Percentiles rank a stretch among this genome's conserved stretches.
Evolutionary conservation across 257 asterid genomes (phyloP).

Genomic region (Primulina eburnea): DNA sequence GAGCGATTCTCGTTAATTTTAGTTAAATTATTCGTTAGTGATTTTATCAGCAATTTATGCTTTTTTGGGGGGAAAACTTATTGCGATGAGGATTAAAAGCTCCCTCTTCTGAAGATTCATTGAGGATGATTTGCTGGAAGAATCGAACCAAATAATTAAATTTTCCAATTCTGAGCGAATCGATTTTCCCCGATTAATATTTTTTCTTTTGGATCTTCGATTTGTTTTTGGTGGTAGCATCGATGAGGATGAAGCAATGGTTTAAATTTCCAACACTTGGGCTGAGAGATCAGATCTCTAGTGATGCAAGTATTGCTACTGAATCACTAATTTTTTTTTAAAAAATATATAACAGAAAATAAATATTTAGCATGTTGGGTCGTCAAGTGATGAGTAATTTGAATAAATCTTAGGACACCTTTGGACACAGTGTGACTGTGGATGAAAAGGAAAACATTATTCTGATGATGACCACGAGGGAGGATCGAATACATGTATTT

Average conservation of each 20-base stretch:
- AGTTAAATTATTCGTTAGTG: not conserved
- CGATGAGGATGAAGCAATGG: constrained; percentile 52
- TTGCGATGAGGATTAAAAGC: constrained; percentile 74
- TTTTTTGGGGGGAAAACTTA: constrained; percentile 5
- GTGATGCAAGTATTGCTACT: constrained; percentile 48
- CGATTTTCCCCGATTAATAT: not conserved
- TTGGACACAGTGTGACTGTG: constrained; percentile 42
- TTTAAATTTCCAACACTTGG: constrained; percentile 59
- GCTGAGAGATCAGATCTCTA: constrained; percentile 46
- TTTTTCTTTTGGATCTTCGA: not conserved
- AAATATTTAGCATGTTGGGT: not conserved
- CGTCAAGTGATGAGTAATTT: constrained; percentile 36
- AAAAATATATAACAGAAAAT: no score
- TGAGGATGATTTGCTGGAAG: constrained; percentile 79
- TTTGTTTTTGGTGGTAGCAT: not conserved
- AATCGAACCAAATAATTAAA: constrained; percentile 68
- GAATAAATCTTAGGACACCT: constrained; percentile 57
- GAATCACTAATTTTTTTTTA: constrained; percentile 27
- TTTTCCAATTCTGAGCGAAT: constrained; percentile 65
- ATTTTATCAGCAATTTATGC: not conserved
- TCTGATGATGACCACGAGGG: constrained; percentile 32
- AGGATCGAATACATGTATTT: no score
- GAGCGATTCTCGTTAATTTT: constrained; percentile 46
- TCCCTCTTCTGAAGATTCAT: constrained; percentile 77
- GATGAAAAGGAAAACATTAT: constrained; percentile 33